Conservation (phyloP, 1,139 yeast genomes). For the Candida pseudoviswanathii region DNA sequence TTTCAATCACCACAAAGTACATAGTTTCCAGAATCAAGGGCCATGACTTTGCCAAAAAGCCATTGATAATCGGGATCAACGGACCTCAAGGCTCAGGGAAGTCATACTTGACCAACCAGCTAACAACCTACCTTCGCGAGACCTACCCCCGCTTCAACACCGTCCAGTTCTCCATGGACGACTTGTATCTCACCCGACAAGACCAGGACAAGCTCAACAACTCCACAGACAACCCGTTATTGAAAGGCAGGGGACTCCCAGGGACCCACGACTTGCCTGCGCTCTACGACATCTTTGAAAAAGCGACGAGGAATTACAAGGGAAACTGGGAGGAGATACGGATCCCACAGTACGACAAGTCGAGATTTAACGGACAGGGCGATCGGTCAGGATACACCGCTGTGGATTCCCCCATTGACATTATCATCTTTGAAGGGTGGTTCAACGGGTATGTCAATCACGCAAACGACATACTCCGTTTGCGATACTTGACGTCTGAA, state of each 20-base stretch:
- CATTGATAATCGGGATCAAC: slow-evolving; percentile 67
- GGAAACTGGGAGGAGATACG: slow-evolving; percentile 23
- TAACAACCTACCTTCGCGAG: slow-evolving; percentile 37
- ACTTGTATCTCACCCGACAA: slow-evolving; percentile 69
- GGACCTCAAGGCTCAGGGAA: slow-evolving; percentile 98
- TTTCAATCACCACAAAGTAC: background rate
- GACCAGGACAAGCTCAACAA: slow-evolving; percentile 54
- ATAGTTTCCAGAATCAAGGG: background rate
- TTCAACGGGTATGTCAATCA: slow-evolving; percentile 70
- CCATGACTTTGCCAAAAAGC: slow-evolving; percentile 22
- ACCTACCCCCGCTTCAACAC: slow-evolving; percentile 44
- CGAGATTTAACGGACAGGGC: slow-evolving; percentile 73
- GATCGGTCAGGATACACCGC: slow-evolving; percentile 55
- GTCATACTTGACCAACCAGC: slow-evolving; percentile 59
- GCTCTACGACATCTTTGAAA: slow-evolving; percentile 20
- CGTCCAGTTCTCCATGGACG: slow-evolving; percentile 78
- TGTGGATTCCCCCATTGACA: slow-evolving; percentile 49
- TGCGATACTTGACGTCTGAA: slow-evolving; percentile 24
- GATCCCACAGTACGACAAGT: slow-evolving; percentile 81
- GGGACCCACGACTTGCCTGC: slow-evolving; percentile 81
- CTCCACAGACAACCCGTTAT: slow-evolving; percentile 48
- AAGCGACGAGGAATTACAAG: slow-evolving; percentile 17
- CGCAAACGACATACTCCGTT: slow-evolving; percentile 13
- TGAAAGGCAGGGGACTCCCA: slow-evolving; percentile 86
- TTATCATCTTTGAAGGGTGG: slow-evolving; percentile 92